A percentile compares a stretch with the other conserved stretches of the same genome.
phyloP scores from a whole-genome alignment of 805 yeast species.

The Candida tallmaniae region DNA sequence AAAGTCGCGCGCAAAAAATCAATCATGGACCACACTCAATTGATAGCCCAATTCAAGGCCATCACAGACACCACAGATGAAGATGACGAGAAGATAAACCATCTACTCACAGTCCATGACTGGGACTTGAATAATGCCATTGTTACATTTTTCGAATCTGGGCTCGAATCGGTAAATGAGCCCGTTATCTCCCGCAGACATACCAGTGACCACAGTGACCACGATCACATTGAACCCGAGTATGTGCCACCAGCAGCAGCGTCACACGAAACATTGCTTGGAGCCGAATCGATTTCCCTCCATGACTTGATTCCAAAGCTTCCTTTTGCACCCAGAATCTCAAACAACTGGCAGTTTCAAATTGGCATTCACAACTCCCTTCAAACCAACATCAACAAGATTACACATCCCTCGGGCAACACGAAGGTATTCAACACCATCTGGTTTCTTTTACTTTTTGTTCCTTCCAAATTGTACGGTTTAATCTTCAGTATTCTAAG shows the following conservation, averaged over 20 bases:
- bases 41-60: conserved; percentile 12
- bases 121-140: conserved; percentile 62
- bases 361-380: conserved; percentile 35
- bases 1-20: no score
- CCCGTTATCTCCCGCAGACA: neutral
- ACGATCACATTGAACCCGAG: neutral
- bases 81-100: conserved; percentile 42
- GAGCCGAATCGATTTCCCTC: neutral
- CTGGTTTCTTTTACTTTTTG: conserved; percentile 8
- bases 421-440: conserved; percentile 5
- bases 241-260: neutral
- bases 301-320: conserved; percentile 28
- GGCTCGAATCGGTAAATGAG: conserved; percentile 1
- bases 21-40: conserved; percentile 1
- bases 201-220: neutral
- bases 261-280: neutral
- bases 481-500: conserved; percentile 6
- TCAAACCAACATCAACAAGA: neutral
- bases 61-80: conserved; percentile 15
- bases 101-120: conserved; percentile 46
- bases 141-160: conserved; percentile 27
- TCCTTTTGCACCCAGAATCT: conserved; percentile 37
- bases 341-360: conserved; percentile 40
- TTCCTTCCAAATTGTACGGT: conserved; percentile 7
- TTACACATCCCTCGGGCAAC: neutral